These are phyloP conservation scores for Candida sakaeoensis DNA, from an alignment of 805 yeast genomes.

Conservation along the genomic window DNA sequence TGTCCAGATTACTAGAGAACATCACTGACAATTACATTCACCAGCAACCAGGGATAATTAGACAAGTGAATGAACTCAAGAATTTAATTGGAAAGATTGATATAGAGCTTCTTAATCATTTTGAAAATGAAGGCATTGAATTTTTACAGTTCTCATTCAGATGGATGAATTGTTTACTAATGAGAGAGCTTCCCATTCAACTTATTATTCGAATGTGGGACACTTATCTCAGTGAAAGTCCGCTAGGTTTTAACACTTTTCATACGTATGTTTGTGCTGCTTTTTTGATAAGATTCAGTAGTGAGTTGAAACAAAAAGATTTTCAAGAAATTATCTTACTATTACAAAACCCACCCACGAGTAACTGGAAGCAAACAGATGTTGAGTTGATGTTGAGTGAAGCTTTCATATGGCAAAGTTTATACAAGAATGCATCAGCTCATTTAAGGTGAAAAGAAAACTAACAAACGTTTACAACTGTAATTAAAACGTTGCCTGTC, in stretches of 20 bases:
- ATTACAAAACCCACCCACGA: conserved; percentile 86
- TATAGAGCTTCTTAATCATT: conserved; percentile 64
- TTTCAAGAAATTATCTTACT: conserved; percentile 93
- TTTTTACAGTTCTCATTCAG: conserved; percentile 93
- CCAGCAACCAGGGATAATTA: conserved; percentile 94
- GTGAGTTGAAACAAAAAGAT: conserved; percentile 74
- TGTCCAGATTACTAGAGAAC: conserved; percentile 85
- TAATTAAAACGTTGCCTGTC: no score
- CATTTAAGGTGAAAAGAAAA: conserved; percentile 50
- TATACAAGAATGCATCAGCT: conserved; percentile 86
- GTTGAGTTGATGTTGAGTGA: conserved; percentile 90
- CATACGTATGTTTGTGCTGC: conserved; percentile 98
- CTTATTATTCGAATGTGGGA: conserved; percentile 97
- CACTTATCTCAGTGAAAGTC: conserved; percentile 75
- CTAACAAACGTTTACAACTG: background rate
- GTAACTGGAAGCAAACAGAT: conserved; percentile 81
- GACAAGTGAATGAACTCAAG: conserved; percentile 81
- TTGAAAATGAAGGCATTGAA: conserved; percentile 80
- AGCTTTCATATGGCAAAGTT: conserved; percentile 94
- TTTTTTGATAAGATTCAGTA: conserved; percentile 83
- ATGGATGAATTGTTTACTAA: conserved; percentile 97
- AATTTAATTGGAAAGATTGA: conserved; percentile 82
- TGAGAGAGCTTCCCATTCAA: conserved; percentile 83
- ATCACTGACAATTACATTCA: conserved; percentile 96
- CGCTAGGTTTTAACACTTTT: conserved; percentile 81